A percentile compares a stretch with the other conserved stretches of the same genome.
These are phyloP conservation scores for Powellomyces hirtus DNA, from an alignment of 192 early-diverging fungal species.

Conservation along the genomic window DNA sequence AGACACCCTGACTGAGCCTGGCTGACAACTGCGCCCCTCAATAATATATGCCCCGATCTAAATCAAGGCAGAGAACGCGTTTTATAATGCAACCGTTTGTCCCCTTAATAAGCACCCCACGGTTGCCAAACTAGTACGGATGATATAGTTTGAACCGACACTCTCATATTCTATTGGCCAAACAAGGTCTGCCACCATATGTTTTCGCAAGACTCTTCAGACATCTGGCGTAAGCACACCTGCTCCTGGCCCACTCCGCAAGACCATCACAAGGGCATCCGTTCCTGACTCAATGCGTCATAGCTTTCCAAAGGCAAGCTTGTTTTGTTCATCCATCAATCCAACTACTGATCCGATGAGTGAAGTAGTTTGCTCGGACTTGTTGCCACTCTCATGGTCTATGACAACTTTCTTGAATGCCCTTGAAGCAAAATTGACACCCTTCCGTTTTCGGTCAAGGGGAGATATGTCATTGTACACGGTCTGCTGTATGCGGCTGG, in stretches of 20 bases:
- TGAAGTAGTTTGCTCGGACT: not conserved
- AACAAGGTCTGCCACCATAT: not conserved
- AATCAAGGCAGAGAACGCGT: no score
- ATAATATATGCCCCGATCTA: no score
- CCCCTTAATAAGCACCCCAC: no score
- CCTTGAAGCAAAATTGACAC: conserved; percentile 2
- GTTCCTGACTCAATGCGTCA: not conserved
- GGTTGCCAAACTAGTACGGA: no score
- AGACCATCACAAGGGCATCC: conserved; percentile 7
- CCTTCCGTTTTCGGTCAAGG: conserved; percentile 2
- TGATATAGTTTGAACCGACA: not conserved
- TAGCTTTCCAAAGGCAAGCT: not conserved
- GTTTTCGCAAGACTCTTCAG: not conserved
- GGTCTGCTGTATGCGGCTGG: conserved; percentile 3
- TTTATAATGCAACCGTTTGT: no score
- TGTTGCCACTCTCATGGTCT: not conserved
- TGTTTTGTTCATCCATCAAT: not conserved
- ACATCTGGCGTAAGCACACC: not conserved
- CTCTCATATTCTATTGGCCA: conserved; percentile 11
- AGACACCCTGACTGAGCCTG: no score
- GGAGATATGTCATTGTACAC: conserved; percentile 3
- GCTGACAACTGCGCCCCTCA: no score
- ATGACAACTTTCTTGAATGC: conserved; percentile 13
- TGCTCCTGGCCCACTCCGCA: not conserved
- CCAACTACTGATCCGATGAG: conserved; percentile 14